Base-by-base conservation (phyloP, 345 rosid species). In the Salix viminalis region DNA sequence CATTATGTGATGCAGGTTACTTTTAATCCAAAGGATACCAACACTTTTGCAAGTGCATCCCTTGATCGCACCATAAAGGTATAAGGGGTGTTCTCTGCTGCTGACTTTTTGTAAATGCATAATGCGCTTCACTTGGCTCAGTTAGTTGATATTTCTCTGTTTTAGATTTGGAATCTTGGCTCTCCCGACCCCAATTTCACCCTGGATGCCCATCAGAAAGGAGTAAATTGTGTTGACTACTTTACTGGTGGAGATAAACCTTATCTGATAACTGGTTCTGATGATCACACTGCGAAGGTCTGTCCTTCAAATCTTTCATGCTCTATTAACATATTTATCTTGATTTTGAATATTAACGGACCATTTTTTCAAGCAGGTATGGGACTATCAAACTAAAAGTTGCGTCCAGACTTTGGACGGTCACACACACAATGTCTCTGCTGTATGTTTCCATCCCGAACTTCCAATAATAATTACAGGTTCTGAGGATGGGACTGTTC, bases 1-100 rank as follows among this genome's bases (percentile, higher is more conserved):
- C 99, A 96, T 85, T 94, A 93, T 90, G 98, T 96, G 74, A 96
- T 96, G 99, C 98, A 96, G 86, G 97, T 91, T 42, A 90, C 97
- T 24, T 91, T 96, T 79, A 92, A 91, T 81, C 98, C 98, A 39
- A 91, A 90, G 82, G 97, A 94, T 77, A 90, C 92, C 67, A 89
- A 94, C 80, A 94, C 98, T 68, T 96, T 96, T 83, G 98, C 98
- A 50, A 94, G 97, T 83, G 98, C 98, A 39, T 96, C 98, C 52
- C 97, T 96, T 83, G 99, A 96, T 88, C 94, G 92, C 74, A 94
- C 96, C 30, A 82, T 89, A 75, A 92, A 96, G 97, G 98, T 96
- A 74, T 26, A 41, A 66, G 56, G 70, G 34, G 37, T 19, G 4
- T 58, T 48, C 65, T 60, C 67, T 73, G 56, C 64, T 68, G 39